Base-by-base conservation (phyloP, 805 yeast genomes). In the Kodamaea sagamina region DNA sequence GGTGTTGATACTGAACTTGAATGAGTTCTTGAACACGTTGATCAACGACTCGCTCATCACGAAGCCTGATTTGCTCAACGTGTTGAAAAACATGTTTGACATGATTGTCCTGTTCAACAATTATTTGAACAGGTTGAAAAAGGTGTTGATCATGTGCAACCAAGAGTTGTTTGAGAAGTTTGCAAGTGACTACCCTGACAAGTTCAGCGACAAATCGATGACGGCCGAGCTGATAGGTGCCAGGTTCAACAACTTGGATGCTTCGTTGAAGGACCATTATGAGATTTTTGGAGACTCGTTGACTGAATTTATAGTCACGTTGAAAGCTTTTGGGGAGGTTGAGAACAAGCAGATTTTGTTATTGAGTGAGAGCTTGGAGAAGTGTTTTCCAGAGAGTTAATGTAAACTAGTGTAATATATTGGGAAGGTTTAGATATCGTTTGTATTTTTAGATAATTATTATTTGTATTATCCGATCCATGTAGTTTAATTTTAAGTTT, bases 1-100 rank as follows among this genome's bases (percentile, higher is more conserved):
- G 65, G 72, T 28, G 71, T 79, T 44, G 78, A 74, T 44, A 54
- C 63, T 19, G 56, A 62, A 63, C 22, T 71, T 85, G 43, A 78
- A 81, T 34, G 67, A 74, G 6, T 82, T 77, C 52, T 65, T 87
- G 47, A 85, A 82, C 56, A 77, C 82, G 2, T 71, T 82, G 15
- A 60, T 88, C 49, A 75, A 79, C 48, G 86, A 83, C 50, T 79
- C 89, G 8, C 71, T 86, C 58, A 67, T 86, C 42, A 82, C 90
- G 1, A 78, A 80, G 43, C 72, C 77, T 13, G 71, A 69, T 36
- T 60, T 84, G 40, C 66, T 84, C 34, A 68, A 71, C 36, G 62
- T 72, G 11, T 53, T 78, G 35, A 71, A 74, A 48, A 63, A 61
- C 39, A 53, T 81, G 44, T 63, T 80, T 45, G 71, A 73, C 32